Percentiles rank a stretch among this genome's conserved stretches.
These are phyloP conservation scores for Citeromyces matritensis DNA, from an alignment of 805 yeast species.

Conservation along the genomic window DNA sequence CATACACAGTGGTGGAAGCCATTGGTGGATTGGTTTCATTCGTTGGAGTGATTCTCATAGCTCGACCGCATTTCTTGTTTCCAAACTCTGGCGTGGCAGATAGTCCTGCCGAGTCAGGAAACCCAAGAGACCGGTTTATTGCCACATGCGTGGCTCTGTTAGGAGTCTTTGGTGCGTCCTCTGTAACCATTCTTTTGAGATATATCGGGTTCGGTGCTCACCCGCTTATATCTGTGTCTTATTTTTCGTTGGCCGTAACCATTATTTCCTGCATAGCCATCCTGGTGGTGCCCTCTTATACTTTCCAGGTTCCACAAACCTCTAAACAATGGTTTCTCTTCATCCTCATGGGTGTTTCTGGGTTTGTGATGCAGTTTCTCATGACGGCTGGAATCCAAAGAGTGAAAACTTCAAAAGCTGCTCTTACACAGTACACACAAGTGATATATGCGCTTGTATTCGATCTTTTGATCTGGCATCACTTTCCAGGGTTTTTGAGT, in stretches of 20 bases:
- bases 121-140: conserved; percentile 36
- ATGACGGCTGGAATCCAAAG: conserved; percentile 74
- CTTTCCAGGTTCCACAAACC: conserved; percentile 48
- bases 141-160: conserved; percentile 51
- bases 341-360: conserved; percentile 50
- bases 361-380: conserved; percentile 70
- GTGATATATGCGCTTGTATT: conserved; percentile 66
- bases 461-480: conserved; percentile 61
- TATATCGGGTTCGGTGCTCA: conserved; percentile 69
- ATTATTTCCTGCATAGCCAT: conserved; percentile 39
- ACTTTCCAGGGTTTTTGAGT: conserved; percentile 57
- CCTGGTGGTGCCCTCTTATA: conserved; percentile 36
- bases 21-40: conserved; percentile 55
- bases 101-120: conserved; percentile 28
- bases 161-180: conserved; percentile 58
- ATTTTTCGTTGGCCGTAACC: conserved; percentile 50
- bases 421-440: conserved; percentile 63
- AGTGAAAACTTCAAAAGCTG: conserved; percentile 64
- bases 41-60: conserved; percentile 65
- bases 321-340: conserved; percentile 53
- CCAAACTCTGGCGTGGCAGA: conserved; percentile 8
- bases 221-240: conserved; percentile 66
- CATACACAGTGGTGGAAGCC: conserved; percentile 52
- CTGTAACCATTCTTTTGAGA: conserved; percentile 56
- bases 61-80: conserved; percentile 65